phyloP scores from a whole-genome alignment of 768 basidiomycete genomes.

The Amanita jacksonii region DNA sequence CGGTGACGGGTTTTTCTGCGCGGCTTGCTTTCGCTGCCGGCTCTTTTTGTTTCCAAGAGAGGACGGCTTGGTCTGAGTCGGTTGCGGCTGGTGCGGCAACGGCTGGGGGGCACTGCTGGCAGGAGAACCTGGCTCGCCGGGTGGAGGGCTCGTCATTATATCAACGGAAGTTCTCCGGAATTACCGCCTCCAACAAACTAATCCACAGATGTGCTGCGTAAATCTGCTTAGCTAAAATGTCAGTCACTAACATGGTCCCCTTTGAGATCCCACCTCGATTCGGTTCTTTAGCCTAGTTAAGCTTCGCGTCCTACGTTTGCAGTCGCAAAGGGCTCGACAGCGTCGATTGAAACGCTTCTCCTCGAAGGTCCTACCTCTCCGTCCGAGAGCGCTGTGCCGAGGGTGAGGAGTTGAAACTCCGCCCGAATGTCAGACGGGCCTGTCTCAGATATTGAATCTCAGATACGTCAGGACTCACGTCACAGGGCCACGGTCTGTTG shows the following conservation, averaged over 20 bases:
- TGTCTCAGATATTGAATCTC: constrained; percentile 6
- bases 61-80: constrained; percentile 38
- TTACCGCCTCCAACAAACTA: constrained; percentile 23
- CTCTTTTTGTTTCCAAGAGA: constrained; percentile 33
- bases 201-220: constrained; percentile 13
- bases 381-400: constrained; percentile 17
- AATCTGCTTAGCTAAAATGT: constrained; percentile 33
- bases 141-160: constrained; percentile 32
- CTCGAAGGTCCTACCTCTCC: constrained; percentile 18
- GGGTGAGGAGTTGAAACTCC: too few species aligned
- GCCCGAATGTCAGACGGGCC: constrained; percentile 17
- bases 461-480: constrained; percentile 17
- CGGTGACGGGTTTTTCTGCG: constrained; percentile 14
- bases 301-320: constrained; percentile 3
- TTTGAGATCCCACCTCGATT: constrained; percentile 7
- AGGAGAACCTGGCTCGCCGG: constrained; percentile 33
- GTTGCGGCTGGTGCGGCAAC: constrained; percentile 40
- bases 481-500: constrained; percentile 28
- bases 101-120: constrained; percentile 24
- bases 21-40: constrained; percentile 44
- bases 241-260: constrained; percentile 3
- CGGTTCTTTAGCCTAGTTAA: constrained; percentile 8
- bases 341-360: constrained; percentile 10
- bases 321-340: neutral
- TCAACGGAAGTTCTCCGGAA: constrained; percentile 22